These are phyloP conservation scores for Hypoxylon sp. DNA, from an alignment of 2,329 filamentous ascomycete species.

Conservation along the genomic window DNA sequence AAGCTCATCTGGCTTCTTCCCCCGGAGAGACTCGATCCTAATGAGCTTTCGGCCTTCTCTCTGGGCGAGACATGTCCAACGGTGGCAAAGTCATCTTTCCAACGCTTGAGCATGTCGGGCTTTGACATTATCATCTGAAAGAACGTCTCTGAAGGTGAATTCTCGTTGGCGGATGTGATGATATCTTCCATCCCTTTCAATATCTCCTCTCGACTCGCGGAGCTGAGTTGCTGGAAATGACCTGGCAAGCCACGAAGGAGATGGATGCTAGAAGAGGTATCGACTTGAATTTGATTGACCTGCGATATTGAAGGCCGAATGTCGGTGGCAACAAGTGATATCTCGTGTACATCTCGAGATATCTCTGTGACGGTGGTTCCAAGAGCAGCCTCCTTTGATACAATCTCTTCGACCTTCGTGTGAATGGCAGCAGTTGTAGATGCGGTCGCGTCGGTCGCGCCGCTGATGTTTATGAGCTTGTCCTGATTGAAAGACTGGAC, in stretches of 20 bases:
- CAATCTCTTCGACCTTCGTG: not conserved
- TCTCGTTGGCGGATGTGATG: not conserved
- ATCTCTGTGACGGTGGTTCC: not conserved
- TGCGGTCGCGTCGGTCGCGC: not conserved
- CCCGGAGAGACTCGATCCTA: too few species aligned
- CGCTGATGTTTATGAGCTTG: not conserved
- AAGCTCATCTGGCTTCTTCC: too few species aligned
- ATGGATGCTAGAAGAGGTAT: not conserved
- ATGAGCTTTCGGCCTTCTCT: too few species aligned
- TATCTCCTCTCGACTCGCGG: not conserved
- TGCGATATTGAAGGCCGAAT: not conserved
- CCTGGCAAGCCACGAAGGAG: constrained; percentile 1
- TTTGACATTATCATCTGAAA: constrained; percentile 9
- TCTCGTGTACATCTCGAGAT: not conserved
- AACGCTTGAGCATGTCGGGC: constrained; percentile 1
- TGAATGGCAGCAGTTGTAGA: not conserved
- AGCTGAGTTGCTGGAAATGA: not conserved
- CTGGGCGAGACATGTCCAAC: too few species aligned
- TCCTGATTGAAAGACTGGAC: not conserved
- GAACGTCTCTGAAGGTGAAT: not conserved
- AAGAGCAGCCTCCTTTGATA: not conserved
- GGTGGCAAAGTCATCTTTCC: not conserved
- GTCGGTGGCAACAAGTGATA: not conserved
- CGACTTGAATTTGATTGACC: not conserved
- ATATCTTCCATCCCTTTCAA: not conserved